A percentile compares a stretch with the other conserved stretches of the same genome.
These are phyloP conservation scores for Jatropha podagrica DNA, from an alignment of 441 rosid genomes.

Conservation along the genomic window DNA sequence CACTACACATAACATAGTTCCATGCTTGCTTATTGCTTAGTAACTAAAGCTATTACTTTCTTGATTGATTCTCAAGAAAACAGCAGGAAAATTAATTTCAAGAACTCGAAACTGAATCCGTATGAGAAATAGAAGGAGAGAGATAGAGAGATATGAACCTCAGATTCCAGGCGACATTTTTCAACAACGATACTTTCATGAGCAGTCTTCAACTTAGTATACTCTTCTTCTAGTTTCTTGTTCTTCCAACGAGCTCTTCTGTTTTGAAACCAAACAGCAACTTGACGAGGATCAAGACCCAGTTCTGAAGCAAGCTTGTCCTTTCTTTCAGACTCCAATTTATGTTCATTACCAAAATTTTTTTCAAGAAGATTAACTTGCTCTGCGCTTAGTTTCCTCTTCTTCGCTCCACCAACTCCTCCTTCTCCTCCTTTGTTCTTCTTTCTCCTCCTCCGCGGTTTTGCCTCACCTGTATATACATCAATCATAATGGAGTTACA, in stretches of 20 bases:
- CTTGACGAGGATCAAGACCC: constrained; percentile 83
- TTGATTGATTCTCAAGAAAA: constrained; percentile 26
- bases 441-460: constrained; percentile 56
- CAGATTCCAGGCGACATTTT: constrained; percentile 68
- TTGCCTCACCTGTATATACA: constrained; percentile 37
- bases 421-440: constrained; percentile 45
- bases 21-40: background rate
- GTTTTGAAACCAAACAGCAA: constrained; percentile 95
- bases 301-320: constrained; percentile 71
- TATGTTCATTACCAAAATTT: constrained; percentile 67
- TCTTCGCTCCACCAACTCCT: constrained; percentile 35
- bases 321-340: constrained; percentile 80
- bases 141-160: constrained; percentile 41
- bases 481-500: too few relatives aligned
- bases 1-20: background rate
- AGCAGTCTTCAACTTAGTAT: constrained; percentile 45
- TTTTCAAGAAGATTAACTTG: constrained; percentile 64
- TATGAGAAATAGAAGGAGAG: background rate
- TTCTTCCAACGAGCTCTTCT: constrained; percentile 83
- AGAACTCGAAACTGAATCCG: background rate
- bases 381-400: constrained; percentile 68
- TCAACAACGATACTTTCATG: constrained; percentile 50
- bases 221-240: constrained; percentile 82
- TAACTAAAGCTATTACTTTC: background rate
- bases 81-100: background rate